Percentiles rank a stretch among this genome's conserved stretches.
phyloP scores from a whole-genome alignment of 164 flowering plant genomes.

The Umbellularia californica region DNA sequence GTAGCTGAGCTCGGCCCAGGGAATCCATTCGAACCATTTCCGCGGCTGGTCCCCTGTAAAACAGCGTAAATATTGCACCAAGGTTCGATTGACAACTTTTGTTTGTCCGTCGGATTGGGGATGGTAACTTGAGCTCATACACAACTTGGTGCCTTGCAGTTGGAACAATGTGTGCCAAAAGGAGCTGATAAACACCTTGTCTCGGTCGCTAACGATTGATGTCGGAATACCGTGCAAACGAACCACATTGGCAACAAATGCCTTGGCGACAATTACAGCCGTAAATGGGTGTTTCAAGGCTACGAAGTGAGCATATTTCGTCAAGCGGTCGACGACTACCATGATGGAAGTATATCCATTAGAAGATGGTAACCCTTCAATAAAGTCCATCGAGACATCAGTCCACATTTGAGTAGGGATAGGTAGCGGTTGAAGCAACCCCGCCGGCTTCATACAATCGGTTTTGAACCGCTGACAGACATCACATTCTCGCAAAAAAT shows the following conservation, averaged over 20 bases:
- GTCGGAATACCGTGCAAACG: background rate
- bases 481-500: background rate
- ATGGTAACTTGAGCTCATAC: background rate
- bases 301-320: background rate
- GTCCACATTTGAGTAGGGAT: background rate
- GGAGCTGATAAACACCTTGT: background rate
- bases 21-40: background rate
- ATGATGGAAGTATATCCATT: background rate
- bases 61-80: background rate
- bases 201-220: background rate
- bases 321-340: background rate
- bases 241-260: background rate
- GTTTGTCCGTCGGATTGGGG: background rate
- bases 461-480: background rate
- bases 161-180: background rate
- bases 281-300: background rate
- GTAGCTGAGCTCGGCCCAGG: background rate
- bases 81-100: background rate
- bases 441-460: background rate
- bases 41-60: background rate
- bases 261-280: background rate
- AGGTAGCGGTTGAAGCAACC: background rate
- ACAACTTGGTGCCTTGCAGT: too few species aligned
- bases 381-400: slow-evolving; percentile 1
- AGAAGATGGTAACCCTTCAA: background rate